Base-by-base conservation (phyloP, 305 asterid genomes). In the Fraxinus dipetala region DNA sequence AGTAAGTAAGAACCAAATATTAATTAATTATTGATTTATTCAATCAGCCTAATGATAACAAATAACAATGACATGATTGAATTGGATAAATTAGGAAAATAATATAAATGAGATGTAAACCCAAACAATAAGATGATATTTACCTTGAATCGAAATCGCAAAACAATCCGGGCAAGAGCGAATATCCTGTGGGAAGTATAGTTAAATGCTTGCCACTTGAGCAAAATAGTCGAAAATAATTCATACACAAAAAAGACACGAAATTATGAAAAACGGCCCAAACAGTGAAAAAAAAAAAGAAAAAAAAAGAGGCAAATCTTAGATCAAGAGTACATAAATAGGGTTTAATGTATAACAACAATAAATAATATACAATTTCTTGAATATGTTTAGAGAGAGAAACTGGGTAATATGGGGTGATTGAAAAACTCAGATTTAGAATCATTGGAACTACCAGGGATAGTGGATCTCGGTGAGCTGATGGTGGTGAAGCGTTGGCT, bases 401-500 rank as follows among this genome's bases (percentile, higher is more conserved):
- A 48, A 30, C 69, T 59, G 26, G 69, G 28, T 18, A 26, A 32
- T 28, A 63, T 20, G 35, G 40, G 67, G 63, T 31, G 67, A 70
- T 73, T 56, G 6, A 82, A 76, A 65, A 81, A 28, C 43, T 16
- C 82, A 76, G 78, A 76, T 74, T 79, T 36, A 43, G 45, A 59
- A 80, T 43, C 54, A 11, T 26, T 13, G 78, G 51, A 24, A 54
- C 72, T 69, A 54, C 67, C 45, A 22, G 43, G 56, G 43, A 5
- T 72, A 82, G 79, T 51, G 79, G 87, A 84, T 81, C 87, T 83
- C 85, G 85, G 74, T 16, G 28, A 16, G 34, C 67, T 65, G 67
- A 3, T 73, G 82, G 84, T 82, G 69, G 81, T 32, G 36, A 6
- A 63, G 35, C 13, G 38, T 6, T 34, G 24, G 35, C 83, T 4